Evolutionary conservation across 257 asterid genomes (phyloP).

Genomic region (Capsicum rhomboideum): DNA sequence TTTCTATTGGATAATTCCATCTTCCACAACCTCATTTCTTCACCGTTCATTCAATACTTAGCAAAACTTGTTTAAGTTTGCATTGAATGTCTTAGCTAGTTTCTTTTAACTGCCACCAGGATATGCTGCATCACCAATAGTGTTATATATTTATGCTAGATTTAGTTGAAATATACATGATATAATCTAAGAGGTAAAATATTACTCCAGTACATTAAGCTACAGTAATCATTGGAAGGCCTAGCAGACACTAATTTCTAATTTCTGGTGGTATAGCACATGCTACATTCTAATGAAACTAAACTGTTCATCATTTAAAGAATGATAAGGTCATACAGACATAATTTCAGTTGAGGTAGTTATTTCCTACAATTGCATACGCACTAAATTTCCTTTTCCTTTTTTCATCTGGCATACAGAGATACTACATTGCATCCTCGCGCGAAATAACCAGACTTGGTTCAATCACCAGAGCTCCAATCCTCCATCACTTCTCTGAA

Average conservation of each 20-base stretch:
- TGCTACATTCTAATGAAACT: not conserved
- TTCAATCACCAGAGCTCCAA: conserved; percentile 59
- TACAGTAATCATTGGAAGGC: not conserved
- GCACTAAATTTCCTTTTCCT: not conserved
- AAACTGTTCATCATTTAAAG: not conserved
- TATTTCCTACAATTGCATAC: not conserved
- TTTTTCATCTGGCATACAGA: conserved; percentile 21
- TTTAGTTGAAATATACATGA: not conserved
- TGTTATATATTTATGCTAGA: not conserved
- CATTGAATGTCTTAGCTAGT: not conserved
- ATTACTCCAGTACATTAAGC: not conserved
- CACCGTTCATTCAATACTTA: not conserved
- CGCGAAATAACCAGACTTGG: conserved; percentile 68
- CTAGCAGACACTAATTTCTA: not conserved
- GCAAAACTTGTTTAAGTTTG: not conserved
- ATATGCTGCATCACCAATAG: not conserved
- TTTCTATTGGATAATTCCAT: not conserved
- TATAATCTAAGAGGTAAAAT: not conserved
- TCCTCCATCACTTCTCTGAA: conserved; percentile 74
- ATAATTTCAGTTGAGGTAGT: not conserved
- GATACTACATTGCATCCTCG: conserved; percentile 54
- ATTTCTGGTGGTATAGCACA: not conserved
- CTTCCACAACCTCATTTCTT: not conserved
- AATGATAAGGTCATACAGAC: not conserved
- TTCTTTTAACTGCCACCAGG: not conserved